Percentiles rank a stretch among this genome's conserved stretches.
phyloP scores from a whole-genome alignment of 2,329 filamentous ascomycete species.

The Exophiala aquamarina region DNA sequence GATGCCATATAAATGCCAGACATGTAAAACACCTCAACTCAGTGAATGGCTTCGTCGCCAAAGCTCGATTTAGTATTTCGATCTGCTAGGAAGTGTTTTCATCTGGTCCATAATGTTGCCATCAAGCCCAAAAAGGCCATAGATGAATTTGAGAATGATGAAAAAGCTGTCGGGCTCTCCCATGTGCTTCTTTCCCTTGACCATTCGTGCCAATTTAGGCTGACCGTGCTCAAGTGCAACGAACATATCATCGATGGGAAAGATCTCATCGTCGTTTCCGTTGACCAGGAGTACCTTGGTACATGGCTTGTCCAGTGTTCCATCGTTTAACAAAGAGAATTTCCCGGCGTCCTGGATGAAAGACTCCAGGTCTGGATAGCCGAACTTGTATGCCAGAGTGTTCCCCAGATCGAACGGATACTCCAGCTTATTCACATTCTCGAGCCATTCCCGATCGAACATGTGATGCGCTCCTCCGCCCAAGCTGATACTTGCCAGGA shows the following conservation, averaged over 20 bases:
- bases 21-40: too few species aligned
- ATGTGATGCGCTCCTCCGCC: conserved; percentile 61
- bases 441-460: conserved; percentile 57
- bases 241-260: conserved; percentile 62
- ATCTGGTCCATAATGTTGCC: conserved; percentile 29
- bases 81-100: conserved; percentile 26
- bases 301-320: conserved; percentile 51
- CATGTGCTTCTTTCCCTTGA: conserved; percentile 64
- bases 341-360: conserved; percentile 52
- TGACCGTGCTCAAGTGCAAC: conserved; percentile 53
- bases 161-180: conserved; percentile 58
- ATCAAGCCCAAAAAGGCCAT: conserved; percentile 29
- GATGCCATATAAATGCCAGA: too few species aligned
- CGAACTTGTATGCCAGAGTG: conserved; percentile 52
- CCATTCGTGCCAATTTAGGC: conserved; percentile 57
- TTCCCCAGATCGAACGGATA: conserved; percentile 60
- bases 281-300: conserved; percentile 58
- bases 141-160: conserved; percentile 40
- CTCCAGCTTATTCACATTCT: conserved; percentile 56
- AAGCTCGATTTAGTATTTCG: conserved; percentile 28
- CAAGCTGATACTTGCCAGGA: conserved; percentile 53
- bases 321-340: conserved; percentile 57
- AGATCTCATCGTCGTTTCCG: conserved; percentile 60
- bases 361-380: conserved; percentile 40
- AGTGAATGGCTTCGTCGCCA: too few species aligned